Evolutionary conservation across 2,329 filamentous ascomycete genomes (phyloP).

Genomic region (Ceratocystis albifundus): DNA sequence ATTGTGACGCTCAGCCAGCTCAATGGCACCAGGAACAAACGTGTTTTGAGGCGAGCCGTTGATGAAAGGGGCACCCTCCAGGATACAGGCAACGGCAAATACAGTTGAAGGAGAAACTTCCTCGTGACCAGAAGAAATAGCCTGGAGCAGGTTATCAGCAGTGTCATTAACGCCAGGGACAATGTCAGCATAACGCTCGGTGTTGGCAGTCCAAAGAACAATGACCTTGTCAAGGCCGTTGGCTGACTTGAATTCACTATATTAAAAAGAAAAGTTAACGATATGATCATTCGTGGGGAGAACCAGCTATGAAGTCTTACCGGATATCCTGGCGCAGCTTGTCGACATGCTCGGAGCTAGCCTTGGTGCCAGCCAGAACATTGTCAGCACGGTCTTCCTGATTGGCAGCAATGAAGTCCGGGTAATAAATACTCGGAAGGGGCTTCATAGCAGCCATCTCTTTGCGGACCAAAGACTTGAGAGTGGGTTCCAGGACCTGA

Average conservation of each 20-base stretch:
- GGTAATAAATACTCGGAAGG: slow-evolving; percentile 93
- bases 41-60: slow-evolving; percentile 99
- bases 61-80: slow-evolving; percentile 88
- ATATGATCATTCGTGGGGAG: background rate
- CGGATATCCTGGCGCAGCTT: slow-evolving; percentile 83
- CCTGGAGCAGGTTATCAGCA: slow-evolving; percentile 78
- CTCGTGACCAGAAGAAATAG: slow-evolving; percentile 75
- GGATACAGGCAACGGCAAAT: slow-evolving; percentile 87
- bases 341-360: slow-evolving; percentile 78
- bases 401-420: slow-evolving; percentile 97
- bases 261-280: slow-evolving; percentile 21
- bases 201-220: slow-evolving; percentile 98
- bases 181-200: slow-evolving; percentile 87
- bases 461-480: slow-evolving; percentile 83
- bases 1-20: slow-evolving; percentile 74
- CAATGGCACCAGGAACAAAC: slow-evolving; percentile 84
- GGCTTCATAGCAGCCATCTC: slow-evolving; percentile 84
- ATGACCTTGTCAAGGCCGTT: slow-evolving; percentile 90
- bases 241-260: slow-evolving; percentile 72
- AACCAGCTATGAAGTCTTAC: slow-evolving; percentile 12
- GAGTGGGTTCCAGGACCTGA: slow-evolving; percentile 83
- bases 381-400: slow-evolving; percentile 96
- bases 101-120: slow-evolving; percentile 93
- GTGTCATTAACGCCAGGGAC: slow-evolving; percentile 88
- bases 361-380: slow-evolving; percentile 69